phyloP scores from a whole-genome alignment of 352 stramenopile species.

The Phytophthora sp. region DNA sequence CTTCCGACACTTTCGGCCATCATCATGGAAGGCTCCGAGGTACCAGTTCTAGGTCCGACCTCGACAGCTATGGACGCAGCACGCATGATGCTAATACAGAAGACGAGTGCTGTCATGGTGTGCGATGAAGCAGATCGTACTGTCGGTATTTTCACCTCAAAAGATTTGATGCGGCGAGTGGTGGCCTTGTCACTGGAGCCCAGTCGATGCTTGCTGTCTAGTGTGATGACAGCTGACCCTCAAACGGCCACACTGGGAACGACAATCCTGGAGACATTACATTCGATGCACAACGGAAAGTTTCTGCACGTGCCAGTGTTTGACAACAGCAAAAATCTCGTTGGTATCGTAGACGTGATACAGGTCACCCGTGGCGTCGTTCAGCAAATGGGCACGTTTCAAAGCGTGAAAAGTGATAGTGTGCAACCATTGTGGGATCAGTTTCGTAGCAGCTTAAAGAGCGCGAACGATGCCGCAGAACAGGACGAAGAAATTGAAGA shows the following conservation, averaged over 20 bases:
- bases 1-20: constrained; percentile 85
- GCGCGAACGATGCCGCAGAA: constrained; percentile 31
- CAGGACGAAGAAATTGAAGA: constrained; percentile 46
- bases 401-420: constrained; percentile 65
- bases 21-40: constrained; percentile 59
- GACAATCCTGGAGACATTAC: constrained; percentile 96
- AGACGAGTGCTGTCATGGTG: constrained; percentile 85
- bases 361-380: constrained; percentile 92
- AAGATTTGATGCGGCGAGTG: constrained; percentile 97
- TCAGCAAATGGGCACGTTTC: constrained; percentile 85
- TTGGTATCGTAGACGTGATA: constrained; percentile 96
- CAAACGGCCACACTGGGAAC: constrained; percentile 93
- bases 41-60: constrained; percentile 57
- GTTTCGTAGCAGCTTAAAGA: constrained; percentile 65
- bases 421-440: constrained; percentile 82
- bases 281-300: constrained; percentile 97
- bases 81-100: constrained; percentile 82
- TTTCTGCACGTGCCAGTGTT: constrained; percentile 98
- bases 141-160: constrained; percentile 97
- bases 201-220: constrained; percentile 76
- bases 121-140: constrained; percentile 88
- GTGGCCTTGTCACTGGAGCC: constrained; percentile 91
- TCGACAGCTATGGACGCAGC: constrained; percentile 75
- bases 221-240: constrained; percentile 96
- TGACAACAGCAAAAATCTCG: constrained; percentile 85